Conservation (phyloP, 495 filamentous ascomycete genomes). For the Alectoria sarmentosa region DNA sequence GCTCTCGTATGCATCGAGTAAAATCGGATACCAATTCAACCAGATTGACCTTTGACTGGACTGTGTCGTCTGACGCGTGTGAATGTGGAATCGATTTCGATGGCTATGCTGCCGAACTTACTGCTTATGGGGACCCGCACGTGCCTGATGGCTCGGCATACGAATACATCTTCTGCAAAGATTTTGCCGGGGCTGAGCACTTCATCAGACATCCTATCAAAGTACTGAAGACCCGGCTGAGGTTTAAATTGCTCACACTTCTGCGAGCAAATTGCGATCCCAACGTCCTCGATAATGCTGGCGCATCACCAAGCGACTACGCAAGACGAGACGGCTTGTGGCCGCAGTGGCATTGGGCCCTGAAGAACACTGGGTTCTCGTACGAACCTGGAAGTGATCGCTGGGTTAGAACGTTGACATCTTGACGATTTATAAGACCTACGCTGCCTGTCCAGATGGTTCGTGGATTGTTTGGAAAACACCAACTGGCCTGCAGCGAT, state of each 20-base stretch:
- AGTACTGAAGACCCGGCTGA: not conserved
- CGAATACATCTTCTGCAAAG: not conserved
- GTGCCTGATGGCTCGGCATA: not conserved
- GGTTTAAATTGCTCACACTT: not conserved
- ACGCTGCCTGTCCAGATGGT: not conserved
- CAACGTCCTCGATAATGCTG: not conserved
- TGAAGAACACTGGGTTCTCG: not conserved
- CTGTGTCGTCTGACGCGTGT: not conserved
- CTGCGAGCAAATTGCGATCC: conserved; percentile 1
- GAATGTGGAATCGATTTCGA: too few species aligned
- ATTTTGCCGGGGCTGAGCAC: not conserved
- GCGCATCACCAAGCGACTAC: not conserved
- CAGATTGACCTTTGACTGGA: not conserved
- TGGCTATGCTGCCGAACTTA: not conserved
- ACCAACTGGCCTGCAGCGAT: not conserved
- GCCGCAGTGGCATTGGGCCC: conserved; percentile 5
- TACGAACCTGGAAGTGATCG: not conserved
- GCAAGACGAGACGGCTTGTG: not conserved
- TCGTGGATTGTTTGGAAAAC: not conserved
- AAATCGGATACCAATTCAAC: not conserved
- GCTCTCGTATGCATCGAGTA: not conserved
- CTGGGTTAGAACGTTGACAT: not conserved
- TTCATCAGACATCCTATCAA: not conserved
- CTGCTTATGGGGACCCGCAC: not conserved
- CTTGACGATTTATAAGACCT: not conserved